Evolutionary conservation across 352 stramenopile species (phyloP), one percentile per base, ranked within the genome.

Genomic region (Pythium apleroticum): DNA sequence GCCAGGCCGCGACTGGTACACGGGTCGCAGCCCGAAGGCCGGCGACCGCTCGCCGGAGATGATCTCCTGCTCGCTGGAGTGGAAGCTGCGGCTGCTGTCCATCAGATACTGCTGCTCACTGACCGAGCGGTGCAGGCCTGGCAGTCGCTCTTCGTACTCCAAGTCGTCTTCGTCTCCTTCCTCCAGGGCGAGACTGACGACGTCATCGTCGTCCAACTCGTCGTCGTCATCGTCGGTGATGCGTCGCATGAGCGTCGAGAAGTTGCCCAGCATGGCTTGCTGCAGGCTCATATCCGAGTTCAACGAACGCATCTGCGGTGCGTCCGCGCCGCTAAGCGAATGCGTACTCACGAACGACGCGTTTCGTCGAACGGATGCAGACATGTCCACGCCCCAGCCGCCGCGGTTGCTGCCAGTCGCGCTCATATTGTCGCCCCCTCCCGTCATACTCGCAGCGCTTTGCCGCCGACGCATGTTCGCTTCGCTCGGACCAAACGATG

Each of bases 221-320:
- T 74, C 64, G 25, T 78, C 73, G 20, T 73, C 63, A 27, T 78
- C 59, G 45, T 92, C 83, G 20, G 78, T 83, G 63, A 90, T 77
- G 0, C 77, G 67, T 1, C 80, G 73, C 30, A 90, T 81, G 8
- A 90, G 55, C 17, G 78, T 76, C 45, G 84, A 88, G 60, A 91
- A 93, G 37, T 85, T 93, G 19, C 81, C 81, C 22, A 90, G 74
- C 75, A 93, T 90, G 9, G 84, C 81, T 41, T 87, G 73, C 10
- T 82, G 84, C 8, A 92, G 63, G 63, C 84, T 91, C 78, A 82
- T 86, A 53, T 90, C 84, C 4, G 78, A 83, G 28, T 75, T 68
- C 27, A 89, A 80, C 15, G 77, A 72, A 39, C 86, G 78, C 24
- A 78, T 25, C 19, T 49, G 39, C 4, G 54, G 35, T 3, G 50